A percentile compares a stretch with the other conserved stretches of the same genome.
phyloP scores from a whole-genome alignment of 2,329 filamentous ascomycete species.

The Colletotrichum graminicola region DNA sequence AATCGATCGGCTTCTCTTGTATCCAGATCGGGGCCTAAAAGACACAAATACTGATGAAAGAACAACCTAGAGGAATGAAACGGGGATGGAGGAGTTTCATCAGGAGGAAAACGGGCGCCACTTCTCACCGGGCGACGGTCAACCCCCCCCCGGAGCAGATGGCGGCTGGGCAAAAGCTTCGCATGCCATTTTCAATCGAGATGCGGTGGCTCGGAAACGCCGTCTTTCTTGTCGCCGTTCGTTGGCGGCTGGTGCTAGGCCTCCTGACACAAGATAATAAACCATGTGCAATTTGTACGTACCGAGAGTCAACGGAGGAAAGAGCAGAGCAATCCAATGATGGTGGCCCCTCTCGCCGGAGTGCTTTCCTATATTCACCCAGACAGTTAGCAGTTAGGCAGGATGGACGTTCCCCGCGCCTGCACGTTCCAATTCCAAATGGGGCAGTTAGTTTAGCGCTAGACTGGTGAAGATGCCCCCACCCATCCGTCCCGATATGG shows the following conservation, averaged over 20 bases:
- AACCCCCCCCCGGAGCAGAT: not conserved
- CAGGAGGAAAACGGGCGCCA: not conserved
- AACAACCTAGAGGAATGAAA: not conserved
- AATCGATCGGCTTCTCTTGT: constrained; percentile 6
- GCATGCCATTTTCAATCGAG: too few species aligned
- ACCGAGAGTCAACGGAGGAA: not conserved
- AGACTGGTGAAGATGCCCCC: not conserved
- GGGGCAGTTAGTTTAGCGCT: not conserved
- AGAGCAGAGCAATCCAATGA: not conserved
- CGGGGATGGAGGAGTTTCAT: too few species aligned
- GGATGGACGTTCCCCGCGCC: not conserved
- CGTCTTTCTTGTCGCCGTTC: not conserved
- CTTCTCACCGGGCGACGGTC: not conserved
- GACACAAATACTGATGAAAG: not conserved
- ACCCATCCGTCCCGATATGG: not conserved
- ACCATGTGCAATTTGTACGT: not conserved
- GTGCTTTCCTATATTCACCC: not conserved
- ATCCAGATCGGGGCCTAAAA: constrained; percentile 1
- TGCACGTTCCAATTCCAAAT: too few species aligned
- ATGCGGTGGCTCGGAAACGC: not conserved
- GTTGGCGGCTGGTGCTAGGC: too few species aligned
- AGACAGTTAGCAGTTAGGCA: too few species aligned
- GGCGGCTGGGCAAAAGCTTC: not conserved
- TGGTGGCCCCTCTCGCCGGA: not conserved
- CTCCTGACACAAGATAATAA: too few species aligned